Percentiles rank a stretch among this genome's conserved stretches.
phyloP scores from a whole-genome alignment of 805 yeast genomes.

The Metschnikowia sp. region DNA sequence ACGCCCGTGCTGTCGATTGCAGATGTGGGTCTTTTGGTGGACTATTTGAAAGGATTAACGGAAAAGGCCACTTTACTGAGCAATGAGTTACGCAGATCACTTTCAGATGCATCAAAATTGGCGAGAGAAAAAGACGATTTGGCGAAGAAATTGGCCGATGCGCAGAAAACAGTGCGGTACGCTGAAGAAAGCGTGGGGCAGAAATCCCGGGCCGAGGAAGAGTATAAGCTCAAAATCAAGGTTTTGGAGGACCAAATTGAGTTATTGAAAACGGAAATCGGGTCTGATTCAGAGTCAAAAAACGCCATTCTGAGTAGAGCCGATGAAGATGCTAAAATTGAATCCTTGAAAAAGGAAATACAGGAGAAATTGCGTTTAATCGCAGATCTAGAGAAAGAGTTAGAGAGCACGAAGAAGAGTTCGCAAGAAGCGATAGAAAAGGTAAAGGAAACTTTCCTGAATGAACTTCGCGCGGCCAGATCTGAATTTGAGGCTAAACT shows the following conservation, averaged over 20 bases:
- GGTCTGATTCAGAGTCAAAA: background rate
- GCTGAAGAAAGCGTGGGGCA: slow-evolving; percentile 15
- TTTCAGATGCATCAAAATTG: slow-evolving; percentile 24
- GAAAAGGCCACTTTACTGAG: slow-evolving; percentile 59
- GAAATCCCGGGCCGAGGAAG: slow-evolving; percentile 5
- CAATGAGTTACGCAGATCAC: slow-evolving; percentile 57
- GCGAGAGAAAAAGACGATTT: slow-evolving; percentile 11
- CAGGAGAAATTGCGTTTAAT: slow-evolving; percentile 11
- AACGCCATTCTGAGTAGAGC: background rate
- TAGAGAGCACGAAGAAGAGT: background rate
- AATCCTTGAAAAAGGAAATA: background rate
- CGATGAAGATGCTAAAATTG: background rate
- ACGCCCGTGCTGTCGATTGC: slow-evolving; percentile 78
- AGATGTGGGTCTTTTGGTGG: slow-evolving; percentile 68
- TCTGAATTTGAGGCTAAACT: background rate
- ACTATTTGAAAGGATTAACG: slow-evolving; percentile 61
- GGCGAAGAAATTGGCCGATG: slow-evolving; percentile 10
- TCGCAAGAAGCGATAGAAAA: slow-evolving; percentile 1
- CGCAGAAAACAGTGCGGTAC: slow-evolving; percentile 15
- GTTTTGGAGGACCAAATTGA: background rate
- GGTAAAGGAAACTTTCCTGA: slow-evolving; percentile 14
- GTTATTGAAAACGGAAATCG: background rate
- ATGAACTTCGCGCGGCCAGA: background rate
- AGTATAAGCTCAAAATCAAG: slow-evolving; percentile 1
- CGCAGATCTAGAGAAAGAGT: slow-evolving; percentile 14